Evolutionary conservation across 2,329 filamentous ascomycete genomes (phyloP), one percentile per base, ranked within the genome.

Genomic region (Colletotrichum eleusines): DNA sequence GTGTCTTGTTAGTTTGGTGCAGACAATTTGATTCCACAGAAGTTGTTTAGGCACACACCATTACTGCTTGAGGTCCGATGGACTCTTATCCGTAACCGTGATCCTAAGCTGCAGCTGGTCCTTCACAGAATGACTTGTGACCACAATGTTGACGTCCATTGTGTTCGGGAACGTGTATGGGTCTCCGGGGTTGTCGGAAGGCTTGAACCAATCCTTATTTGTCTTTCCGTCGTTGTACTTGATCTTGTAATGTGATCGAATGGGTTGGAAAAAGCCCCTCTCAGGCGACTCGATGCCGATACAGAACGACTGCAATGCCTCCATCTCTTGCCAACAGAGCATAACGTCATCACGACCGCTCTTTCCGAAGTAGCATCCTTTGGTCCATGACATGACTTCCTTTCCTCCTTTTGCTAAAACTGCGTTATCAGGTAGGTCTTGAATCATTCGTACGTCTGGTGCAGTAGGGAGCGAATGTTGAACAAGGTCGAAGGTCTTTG

Each of bases 261-360:
- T 68, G 7, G 68, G 68, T 18, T 68, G 59, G 51, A 63, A 71
- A 31, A 71, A 71, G 0, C 68, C 68, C 8, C 68, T 59, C 9
- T 71, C 68, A 14, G 68, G 68, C 23, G 68, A 71, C 51, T 71
- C 64, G 16, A 71, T 46, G 53, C 68, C 64, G 38, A 71, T 18
- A 53, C 68, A 71, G 16, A 71, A 71, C n/a, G 51, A 58, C 31
- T 68, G 64, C 3, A 71, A 16, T 23, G 64, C 68, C 23, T 68
- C 58, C 68, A 68, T 68, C 35, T 71, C 68, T 48, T 68, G 64
- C 68, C 68, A 71, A 16, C 68, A 71, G 1, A 71, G 64, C 31
- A 46, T 44, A 0, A 68, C 64, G 14, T 71, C 26, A 38, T 71
- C 68, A 8, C 26, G 20, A 0, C 68, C 64, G 51, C 68, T 71